These are phyloP conservation scores for Grifola frondosa DNA, from an alignment of 1,284 basidiomycete species.

Conservation along the genomic window DNA sequence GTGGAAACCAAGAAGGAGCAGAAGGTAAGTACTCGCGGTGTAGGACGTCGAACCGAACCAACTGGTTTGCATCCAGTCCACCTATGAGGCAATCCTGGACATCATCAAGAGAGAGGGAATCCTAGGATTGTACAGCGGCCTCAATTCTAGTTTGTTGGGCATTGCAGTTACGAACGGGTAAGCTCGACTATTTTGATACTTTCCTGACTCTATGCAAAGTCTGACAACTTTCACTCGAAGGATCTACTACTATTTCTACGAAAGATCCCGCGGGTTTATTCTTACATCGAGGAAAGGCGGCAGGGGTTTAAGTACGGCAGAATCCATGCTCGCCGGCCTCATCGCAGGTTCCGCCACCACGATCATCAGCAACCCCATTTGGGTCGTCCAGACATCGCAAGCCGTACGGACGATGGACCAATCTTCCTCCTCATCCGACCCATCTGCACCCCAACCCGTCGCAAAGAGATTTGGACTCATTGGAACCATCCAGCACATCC, in stretches of 20 bases:
- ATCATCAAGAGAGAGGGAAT: constrained; percentile 86
- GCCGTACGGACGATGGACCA: constrained; percentile 61
- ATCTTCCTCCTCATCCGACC: constrained; percentile 26
- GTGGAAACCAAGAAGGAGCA: constrained; percentile 82
- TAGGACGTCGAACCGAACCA: neutral
- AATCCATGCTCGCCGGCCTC: constrained; percentile 89
- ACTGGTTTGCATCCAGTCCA: constrained; percentile 36
- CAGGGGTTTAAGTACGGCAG: constrained; percentile 76
- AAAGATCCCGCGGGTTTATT: constrained; percentile 59
- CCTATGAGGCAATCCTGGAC: constrained; percentile 65
- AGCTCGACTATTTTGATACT: constrained; percentile 9
- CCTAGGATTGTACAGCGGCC: constrained; percentile 83
- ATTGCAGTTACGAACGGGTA: constrained; percentile 94
- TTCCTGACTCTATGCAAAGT: neutral
- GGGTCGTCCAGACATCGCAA: constrained; percentile 95
- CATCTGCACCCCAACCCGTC: constrained; percentile 25
- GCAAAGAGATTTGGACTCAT: constrained; percentile 62
- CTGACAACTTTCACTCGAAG: constrained; percentile 36
- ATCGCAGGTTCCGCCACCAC: constrained; percentile 89
- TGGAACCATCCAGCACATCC: constrained; percentile 72
- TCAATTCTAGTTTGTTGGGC: constrained; percentile 85
- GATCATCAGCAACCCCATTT: constrained; percentile 91
- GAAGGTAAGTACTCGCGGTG: constrained; percentile 47
- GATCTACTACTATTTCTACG: constrained; percentile 85
- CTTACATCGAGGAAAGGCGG: constrained; percentile 56